Evolutionary conservation across 345 rosid genomes (phyloP), one percentile per base, ranked within the genome.

Genomic region (Rhodamnia argentea): DNA sequence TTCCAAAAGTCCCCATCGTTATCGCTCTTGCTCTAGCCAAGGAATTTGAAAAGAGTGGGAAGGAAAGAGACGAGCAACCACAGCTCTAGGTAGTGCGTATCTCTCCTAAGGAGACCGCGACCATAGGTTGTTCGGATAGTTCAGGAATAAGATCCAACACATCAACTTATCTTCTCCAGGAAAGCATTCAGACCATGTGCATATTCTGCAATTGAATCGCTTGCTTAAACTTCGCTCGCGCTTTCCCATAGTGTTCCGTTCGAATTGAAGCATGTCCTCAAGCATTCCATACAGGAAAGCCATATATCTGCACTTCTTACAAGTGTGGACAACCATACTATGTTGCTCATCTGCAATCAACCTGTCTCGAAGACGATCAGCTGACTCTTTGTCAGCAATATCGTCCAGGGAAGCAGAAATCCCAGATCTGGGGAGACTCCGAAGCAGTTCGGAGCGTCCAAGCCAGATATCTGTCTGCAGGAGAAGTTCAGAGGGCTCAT

Each of bases 231-330:
- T 97, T 97, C 55, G 94, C 97, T 57, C 96, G 94, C 89, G 98
- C 98, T 92, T 97, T 98, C 0, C 91, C 92, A 86, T 97, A 95
- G 89, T 92, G 99, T 89, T 95, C 99, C 95, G 93, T 94, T 92
- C 94, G 94, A 87, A 97, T 90, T 89, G 96, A 93, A 89, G 98
- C 98, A 92, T 94, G 98, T 56, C 99, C 99, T 98, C 99, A 96
- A 29, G 98, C 98, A 91, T 91, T 96, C 99, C 99, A 97, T 58
- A 95, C 98, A 13, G 96, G 99, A 88, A 95, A 94, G 88, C 92
- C 96, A 89, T 97, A 97, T 90, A 96, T 95, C 99, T 97, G 87
- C 99, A 97, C 94, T 97, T 97, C 90, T 85, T 93, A 96, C 97
- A 93, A 85, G 97, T 97, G 91, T 96, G 95, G 26, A 96, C 98